Evolutionary conservation across 179 eudicot genomes (phyloP).

Genomic region (Patellifolia procumbens): DNA sequence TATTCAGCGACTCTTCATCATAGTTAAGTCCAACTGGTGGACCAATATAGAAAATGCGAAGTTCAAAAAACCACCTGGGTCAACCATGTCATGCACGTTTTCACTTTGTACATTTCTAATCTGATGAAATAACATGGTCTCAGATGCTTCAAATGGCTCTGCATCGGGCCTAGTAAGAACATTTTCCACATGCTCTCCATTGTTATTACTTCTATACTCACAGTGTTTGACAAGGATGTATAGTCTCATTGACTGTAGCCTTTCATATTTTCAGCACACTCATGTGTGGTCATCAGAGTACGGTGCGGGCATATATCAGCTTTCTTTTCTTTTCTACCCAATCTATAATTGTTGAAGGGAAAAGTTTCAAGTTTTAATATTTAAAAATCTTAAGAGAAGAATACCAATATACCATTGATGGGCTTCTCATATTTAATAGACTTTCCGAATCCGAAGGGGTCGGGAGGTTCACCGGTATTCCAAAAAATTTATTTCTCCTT

Average conservation of each 20-base stretch:
- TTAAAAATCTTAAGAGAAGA: neutral
- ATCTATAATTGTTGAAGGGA: neutral
- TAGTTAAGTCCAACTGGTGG: neutral
- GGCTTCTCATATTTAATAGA: too few species aligned
- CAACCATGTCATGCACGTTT: neutral
- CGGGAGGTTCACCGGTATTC: too few species aligned
- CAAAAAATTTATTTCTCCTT: neutral
- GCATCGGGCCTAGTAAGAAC: neutral
- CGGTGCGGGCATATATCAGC: neutral
- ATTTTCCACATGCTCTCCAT: neutral
- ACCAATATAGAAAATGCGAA: neutral
- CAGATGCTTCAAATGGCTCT: neutral
- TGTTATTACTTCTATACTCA: neutral
- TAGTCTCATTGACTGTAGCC: neutral
- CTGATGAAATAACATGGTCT: neutral
- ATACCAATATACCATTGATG: neutral
- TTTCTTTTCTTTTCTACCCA: neutral
- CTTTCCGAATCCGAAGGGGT: too few species aligned
- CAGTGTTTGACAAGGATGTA: neutral
- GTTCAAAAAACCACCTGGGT: neutral
- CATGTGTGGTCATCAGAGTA: neutral
- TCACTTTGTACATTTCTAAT: neutral
- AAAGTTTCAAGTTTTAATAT: neutral
- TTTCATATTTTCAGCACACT: neutral
- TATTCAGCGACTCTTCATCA: neutral